Conservation (phyloP, 2,329 filamentous ascomycete genomes). For the Stagonosporopsis vannaccii region DNA sequence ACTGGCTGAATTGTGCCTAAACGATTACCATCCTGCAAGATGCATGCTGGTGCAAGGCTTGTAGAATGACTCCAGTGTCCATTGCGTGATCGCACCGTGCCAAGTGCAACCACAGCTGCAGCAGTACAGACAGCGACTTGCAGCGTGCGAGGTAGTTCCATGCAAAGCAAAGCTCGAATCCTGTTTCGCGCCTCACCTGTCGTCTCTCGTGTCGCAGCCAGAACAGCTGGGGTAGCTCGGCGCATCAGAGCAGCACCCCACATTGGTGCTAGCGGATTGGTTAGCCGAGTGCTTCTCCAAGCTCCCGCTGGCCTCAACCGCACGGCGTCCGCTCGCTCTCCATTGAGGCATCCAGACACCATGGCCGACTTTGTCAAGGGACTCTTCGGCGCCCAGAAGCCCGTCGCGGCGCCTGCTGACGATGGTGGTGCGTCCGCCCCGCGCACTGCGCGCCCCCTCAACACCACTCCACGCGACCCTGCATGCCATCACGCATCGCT, state of each 20-base stretch:
- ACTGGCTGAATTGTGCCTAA: neutral
- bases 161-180: too few species aligned
- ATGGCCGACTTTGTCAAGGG: constrained; percentile 68
- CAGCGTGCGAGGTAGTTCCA: too few species aligned
- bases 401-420: constrained; percentile 64
- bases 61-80: neutral
- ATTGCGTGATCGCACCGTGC: neutral
- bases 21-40: neutral
- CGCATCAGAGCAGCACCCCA: constrained; percentile 25
- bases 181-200: too few species aligned
- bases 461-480: constrained; percentile 19
- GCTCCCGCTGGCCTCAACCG: constrained; percentile 25
- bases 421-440: constrained; percentile 69
- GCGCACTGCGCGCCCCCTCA: constrained; percentile 16
- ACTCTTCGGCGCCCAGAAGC: constrained; percentile 73
- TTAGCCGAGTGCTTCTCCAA: constrained; percentile 30
- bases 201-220: neutral
- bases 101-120: neutral
- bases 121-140: neutral
- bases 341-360: constrained; percentile 19
- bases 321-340: constrained; percentile 22
- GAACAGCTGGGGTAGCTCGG: constrained; percentile 19
- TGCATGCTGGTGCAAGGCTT: neutral
- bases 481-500: neutral
- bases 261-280: constrained; percentile 33